Evolutionary conservation across 371 early-diverging fungal genomes (phyloP), one percentile per base, ranked within the genome.

Genomic region (Rhizopus delemar): DNA sequence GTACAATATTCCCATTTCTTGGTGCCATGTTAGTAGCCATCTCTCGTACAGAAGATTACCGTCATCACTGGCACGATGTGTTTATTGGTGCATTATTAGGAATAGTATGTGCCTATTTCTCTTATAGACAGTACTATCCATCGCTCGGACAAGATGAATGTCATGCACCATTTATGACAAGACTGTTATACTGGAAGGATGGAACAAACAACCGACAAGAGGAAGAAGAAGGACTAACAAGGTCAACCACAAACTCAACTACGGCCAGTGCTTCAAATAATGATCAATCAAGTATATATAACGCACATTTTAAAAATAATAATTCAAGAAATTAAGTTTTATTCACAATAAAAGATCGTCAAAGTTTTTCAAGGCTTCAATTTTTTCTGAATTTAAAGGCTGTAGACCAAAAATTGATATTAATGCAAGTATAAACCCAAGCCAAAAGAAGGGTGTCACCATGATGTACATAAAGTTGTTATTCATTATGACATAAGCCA

Each of bases 11-110:
- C 4, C 94, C 93, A 2, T 50, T 86, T 45, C 46, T 89, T n/a
- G 74, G 76, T 5, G 93, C 93, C 0, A 43, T 81, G 22, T 60
- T 89, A 29, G 80, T 94, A 15, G 89, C 87, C 3, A 81, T 89
- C 6, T 84, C 93, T 35, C 81, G 94, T 57, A 79, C 81, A 0
- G 58, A 70, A 36, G 93, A 94, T 65, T 91, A 94, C 56, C 80
- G 93, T 50, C 94, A 94, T 67, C 93, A 93, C 64, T 92, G 90
- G 90, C 78, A 86, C 50, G 94, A 94, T 73, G 88, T 93, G 5
- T 68, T 84, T 45, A 73, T 80, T 4, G 94, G 94, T 35, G 22
- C n/a, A 33, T 29, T 29, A 5, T 54, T 83, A 33, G 88, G 91
- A 34, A 52, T 75, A 0, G 49, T 77, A 4, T 75, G 77, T 62